These are phyloP conservation scores for Pythium pyrilobum DNA, from an alignment of 352 stramenopile genomes.

Conservation along the genomic window DNA sequence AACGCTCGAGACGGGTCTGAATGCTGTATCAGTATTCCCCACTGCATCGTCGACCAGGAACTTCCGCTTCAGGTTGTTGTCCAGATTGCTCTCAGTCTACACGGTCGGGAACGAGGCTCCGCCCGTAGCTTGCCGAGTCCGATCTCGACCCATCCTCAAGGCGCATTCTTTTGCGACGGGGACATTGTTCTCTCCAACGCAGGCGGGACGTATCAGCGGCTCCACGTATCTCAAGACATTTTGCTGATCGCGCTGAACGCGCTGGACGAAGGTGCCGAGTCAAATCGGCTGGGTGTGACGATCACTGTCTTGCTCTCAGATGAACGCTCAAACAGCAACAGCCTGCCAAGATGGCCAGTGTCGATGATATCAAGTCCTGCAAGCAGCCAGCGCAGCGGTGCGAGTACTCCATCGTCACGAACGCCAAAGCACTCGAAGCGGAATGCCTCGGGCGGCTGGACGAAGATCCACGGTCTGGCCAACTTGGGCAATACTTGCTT, in stretches of 20 bases:
- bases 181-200: neutral
- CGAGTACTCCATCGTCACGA: slow-evolving; percentile 7
- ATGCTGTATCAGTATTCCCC: neutral
- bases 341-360: slow-evolving; percentile 1
- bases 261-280: slow-evolving; percentile 2
- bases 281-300: neutral
- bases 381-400: slow-evolving; percentile 10
- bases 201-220: neutral
- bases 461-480: slow-evolving; percentile 73
- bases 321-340: slow-evolving; percentile 10
- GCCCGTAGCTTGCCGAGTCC: neutral
- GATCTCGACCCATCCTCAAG: neutral
- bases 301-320: slow-evolving; percentile 13
- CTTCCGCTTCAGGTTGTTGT: slow-evolving; percentile 10
- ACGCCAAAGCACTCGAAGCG: slow-evolving; percentile 9
- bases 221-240: slow-evolving; percentile 5
- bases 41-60: slow-evolving; percentile 5
- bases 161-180: slow-evolving; percentile 13
- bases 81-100: neutral
- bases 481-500: slow-evolving; percentile 83
- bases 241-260: slow-evolving; percentile 1
- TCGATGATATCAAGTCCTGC: slow-evolving; percentile 6
- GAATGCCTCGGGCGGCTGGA: slow-evolving; percentile 44
- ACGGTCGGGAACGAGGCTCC: neutral
- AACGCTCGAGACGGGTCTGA: slow-evolving; percentile 8